These are phyloP conservation scores for peach (Prunus persica) DNA, from an alignment of 306 rosid genomes.

Conservation along the genomic window Prunus_persica_NCBIv2 NC_034009.1:37796001-37796500, in stretches of 20 bases:
- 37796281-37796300: conserved; percentile 48
- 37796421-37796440: conserved; percentile 70
- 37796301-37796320: conserved; percentile 55
- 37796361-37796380: conserved; percentile 70
- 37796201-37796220: neutral
- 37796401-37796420: conserved; percentile 81
- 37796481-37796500: conserved; percentile 37
- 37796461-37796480: conserved; percentile 43
- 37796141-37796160: neutral
- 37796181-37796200: neutral
- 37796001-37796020: conserved; percentile 38
- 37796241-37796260: neutral
- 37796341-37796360: conserved; percentile 60
- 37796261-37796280: no score
- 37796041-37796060: conserved; percentile 46
- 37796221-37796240: neutral
- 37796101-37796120: neutral
- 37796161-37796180: neutral
- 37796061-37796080: conserved; percentile 56
- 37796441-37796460: conserved; percentile 76
- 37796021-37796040: conserved; percentile 31
- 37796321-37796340: conserved; percentile 73
- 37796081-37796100: conserved; percentile 19
- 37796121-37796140: neutral
- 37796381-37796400: conserved; percentile 43